Conservation (phyloP, 768 basidiomycete genomes). For the Pleurotus pulmonarius region DNA sequence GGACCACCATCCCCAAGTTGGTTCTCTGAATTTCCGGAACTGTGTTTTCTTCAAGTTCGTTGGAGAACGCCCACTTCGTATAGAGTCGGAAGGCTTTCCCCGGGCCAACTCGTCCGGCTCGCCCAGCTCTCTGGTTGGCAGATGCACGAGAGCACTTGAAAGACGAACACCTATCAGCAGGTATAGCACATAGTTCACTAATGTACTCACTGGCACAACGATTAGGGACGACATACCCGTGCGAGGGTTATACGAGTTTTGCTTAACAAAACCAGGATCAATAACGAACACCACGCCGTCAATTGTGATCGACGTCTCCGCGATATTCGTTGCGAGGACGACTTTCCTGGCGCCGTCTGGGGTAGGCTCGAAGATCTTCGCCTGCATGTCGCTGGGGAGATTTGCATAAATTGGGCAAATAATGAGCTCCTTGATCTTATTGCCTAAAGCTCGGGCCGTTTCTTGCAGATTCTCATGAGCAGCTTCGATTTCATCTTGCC, state of each 20-base stretch:
- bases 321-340: conserved; percentile 97
- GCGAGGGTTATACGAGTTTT: conserved; percentile 97
- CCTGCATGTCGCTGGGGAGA: conserved; percentile 98
- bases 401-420: conserved; percentile 99
- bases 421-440: conserved; percentile 92
- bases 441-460: conserved; percentile 90
- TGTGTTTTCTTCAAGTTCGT: conserved; percentile 95
- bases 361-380: conserved; percentile 98
- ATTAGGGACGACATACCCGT: conserved; percentile 98
- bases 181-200: neutral
- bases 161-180: neutral
- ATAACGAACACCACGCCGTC: conserved; percentile 99
- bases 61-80: conserved; percentile 96
- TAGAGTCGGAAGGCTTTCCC: conserved; percentile 98
- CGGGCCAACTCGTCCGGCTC: conserved; percentile 96
- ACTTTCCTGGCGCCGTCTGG: conserved; percentile 96
- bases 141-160: conserved; percentile 91
- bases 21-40: conserved; percentile 99
- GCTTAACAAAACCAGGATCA: conserved; percentile 98
- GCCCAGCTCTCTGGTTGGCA: conserved; percentile 94
- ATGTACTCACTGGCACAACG: conserved; percentile 80
- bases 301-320: conserved; percentile 99
- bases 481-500: conserved; percentile 99
- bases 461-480: conserved; percentile 95
- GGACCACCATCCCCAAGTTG: conserved; percentile 92